These are phyloP conservation scores for Fusarium guadeloupense DNA, from an alignment of 2,329 filamentous ascomycete genomes.

Conservation along the genomic window DNA sequence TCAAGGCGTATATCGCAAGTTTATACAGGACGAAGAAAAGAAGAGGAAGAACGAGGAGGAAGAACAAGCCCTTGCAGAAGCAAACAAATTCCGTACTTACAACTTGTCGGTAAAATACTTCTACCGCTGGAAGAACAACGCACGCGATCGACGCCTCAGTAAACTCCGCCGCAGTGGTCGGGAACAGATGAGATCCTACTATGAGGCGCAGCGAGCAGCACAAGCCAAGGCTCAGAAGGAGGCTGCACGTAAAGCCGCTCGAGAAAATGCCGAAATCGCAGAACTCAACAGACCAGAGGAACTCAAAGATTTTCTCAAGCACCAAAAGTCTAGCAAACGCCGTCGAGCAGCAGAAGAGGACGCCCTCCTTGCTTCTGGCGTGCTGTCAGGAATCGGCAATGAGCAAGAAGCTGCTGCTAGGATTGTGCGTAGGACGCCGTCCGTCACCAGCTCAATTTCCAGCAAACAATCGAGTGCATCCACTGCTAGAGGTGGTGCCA, in stretches of 20 bases:
- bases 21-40: conserved; percentile 53
- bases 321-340: conserved; percentile 43
- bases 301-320: conserved; percentile 47
- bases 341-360: conserved; percentile 50
- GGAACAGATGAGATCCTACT: conserved; percentile 60
- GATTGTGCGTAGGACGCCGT: conserved; percentile 48
- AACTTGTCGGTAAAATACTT: conserved; percentile 65
- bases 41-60: conserved; percentile 59
- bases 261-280: conserved; percentile 40
- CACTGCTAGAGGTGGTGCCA: conserved; percentile 43
- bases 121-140: conserved; percentile 63
- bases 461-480: conserved; percentile 36
- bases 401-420: conserved; percentile 49
- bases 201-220: conserved; percentile 50
- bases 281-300: conserved; percentile 49
- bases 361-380: conserved; percentile 53
- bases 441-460: conserved; percentile 31
- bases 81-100: conserved; percentile 58
- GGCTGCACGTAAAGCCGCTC: conserved; percentile 42
- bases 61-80: conserved; percentile 55
- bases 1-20: conserved; percentile 52
- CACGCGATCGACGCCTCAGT: conserved; percentile 58
- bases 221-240: conserved; percentile 49
- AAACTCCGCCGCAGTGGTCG: conserved; percentile 62
- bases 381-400: conserved; percentile 53